Conservation (phyloP, 345 rosid genomes). For the thale cress (Arabidopsis thaliana) region TAIR10.1 NC_003071.7:15802001-15802500, state of each 20-base stretch:
- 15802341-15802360: not conserved
- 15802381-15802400: slow-evolving; percentile 4
- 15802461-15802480: slow-evolving; percentile 7
- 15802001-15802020: slow-evolving; percentile 38
- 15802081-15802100: slow-evolving; percentile 40
- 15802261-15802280: slow-evolving; percentile 36
- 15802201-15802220: slow-evolving; percentile 26
- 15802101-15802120: slow-evolving; percentile 18
- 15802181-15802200: slow-evolving; percentile 35
- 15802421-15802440: not conserved
- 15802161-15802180: slow-evolving; percentile 4
- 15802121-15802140: slow-evolving; percentile 21
- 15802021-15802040: slow-evolving; percentile 32
- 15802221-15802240: slow-evolving; percentile 40
- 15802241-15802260: slow-evolving; percentile 46
- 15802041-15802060: slow-evolving; percentile 41
- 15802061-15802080: slow-evolving; percentile 43
- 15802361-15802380: slow-evolving; percentile 6
- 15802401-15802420: slow-evolving; percentile 8
- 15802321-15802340: slow-evolving; percentile 23
- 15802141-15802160: slow-evolving; percentile 28
- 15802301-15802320: slow-evolving; percentile 8
- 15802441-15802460: not conserved
- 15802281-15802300: slow-evolving; percentile 22
- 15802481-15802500: not conserved